Conservation (phyloP, 352 stramenopile genomes). For the Phytopythium cucurbitacearum region DNA sequence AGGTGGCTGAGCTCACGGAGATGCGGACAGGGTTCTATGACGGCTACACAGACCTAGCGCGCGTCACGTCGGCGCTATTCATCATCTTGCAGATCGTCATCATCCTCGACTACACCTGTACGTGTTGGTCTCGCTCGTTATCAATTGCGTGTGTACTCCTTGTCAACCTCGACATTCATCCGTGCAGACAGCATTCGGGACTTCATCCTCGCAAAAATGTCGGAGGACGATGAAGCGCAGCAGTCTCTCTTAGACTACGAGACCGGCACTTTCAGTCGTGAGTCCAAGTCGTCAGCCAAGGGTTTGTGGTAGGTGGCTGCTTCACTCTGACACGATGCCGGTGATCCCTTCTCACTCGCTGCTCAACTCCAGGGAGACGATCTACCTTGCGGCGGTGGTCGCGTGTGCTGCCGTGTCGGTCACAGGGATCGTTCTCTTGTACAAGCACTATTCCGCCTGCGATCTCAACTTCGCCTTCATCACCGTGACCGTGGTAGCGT, state of each 20-base stretch:
- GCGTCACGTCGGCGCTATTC: constrained; percentile 55
- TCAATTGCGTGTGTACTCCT: not conserved
- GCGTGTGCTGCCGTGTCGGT: constrained; percentile 26
- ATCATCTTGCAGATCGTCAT: constrained; percentile 80
- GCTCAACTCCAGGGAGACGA: constrained; percentile 34
- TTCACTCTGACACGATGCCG: not conserved
- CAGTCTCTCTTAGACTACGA: constrained; percentile 32
- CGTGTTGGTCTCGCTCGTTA: not conserved
- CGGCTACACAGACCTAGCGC: constrained; percentile 53
- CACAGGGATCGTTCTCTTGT: constrained; percentile 47
- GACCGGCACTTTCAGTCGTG: not conserved
- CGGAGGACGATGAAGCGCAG: constrained; percentile 51
- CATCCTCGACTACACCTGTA: constrained; percentile 74
- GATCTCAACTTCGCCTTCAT: constrained; percentile 60
- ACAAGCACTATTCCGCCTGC: constrained; percentile 41
- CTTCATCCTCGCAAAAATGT: constrained; percentile 68
- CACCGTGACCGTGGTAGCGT: constrained; percentile 43
- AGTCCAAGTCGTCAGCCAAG: constrained; percentile 3
- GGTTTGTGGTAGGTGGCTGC: not conserved
- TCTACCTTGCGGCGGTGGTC: constrained; percentile 45
- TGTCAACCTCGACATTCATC: not conserved
- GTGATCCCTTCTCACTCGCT: not conserved
- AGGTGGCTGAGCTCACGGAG: not conserved
- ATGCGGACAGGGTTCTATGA: constrained; percentile 52
- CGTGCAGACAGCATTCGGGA: constrained; percentile 55